Base-by-base conservation (phyloP, 2,329 filamentous ascomycete species). In the Colletotrichum shisoi region DNA sequence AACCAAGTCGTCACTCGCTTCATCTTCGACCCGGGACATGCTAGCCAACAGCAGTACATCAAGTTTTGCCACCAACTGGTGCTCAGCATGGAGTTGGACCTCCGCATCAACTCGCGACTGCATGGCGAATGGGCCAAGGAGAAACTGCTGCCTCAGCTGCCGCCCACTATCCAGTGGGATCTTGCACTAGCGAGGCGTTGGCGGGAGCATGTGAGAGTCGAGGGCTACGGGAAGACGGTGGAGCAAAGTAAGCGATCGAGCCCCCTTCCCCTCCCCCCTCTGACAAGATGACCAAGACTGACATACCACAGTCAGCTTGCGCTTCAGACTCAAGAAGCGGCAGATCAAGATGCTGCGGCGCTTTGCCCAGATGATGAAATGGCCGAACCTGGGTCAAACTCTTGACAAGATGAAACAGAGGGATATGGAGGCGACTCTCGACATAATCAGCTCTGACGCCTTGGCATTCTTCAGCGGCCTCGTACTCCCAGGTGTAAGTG, bases 391-490 rank as follows among this genome's bases (percentile, higher is more conserved):
- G 66, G 80, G 80, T 21, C 86, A 87, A 66, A 87, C 90, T 7
- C 81, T 91, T 51, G 84, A 86, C 48, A 82, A 85, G 52, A 81
- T 93, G 61, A 85, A 84, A 69, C 83, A 89, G 68, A 82, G 83
- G 68, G 87, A 90, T 65, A 78, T 77, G 12, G 86, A 89, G 67
- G 82, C 84, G 24, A 81, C 81, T 15, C 78, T 91, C 59, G 82
- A 91, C 69, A 79, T 83, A 46, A 79, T 89, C 73, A 88, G 88
- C 72, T 90, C 89, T 21, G 89, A 92, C 73, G 85, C 90, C 17
- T 89, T 92, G 85, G 90, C 91, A 7, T 93, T 91, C 79, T 92
- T 93, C 73, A 91, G 88, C 44, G 90, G 90, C 4, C 83, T 93
- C 15, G 85, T 93, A 42, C 78, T 93, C 3, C 91, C 91, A 9